Evolutionary conservation across 495 filamentous ascomycete species (phyloP), one percentile per base, ranked within the genome.

Genomic region (Aspergillus funiculosus): DNA sequence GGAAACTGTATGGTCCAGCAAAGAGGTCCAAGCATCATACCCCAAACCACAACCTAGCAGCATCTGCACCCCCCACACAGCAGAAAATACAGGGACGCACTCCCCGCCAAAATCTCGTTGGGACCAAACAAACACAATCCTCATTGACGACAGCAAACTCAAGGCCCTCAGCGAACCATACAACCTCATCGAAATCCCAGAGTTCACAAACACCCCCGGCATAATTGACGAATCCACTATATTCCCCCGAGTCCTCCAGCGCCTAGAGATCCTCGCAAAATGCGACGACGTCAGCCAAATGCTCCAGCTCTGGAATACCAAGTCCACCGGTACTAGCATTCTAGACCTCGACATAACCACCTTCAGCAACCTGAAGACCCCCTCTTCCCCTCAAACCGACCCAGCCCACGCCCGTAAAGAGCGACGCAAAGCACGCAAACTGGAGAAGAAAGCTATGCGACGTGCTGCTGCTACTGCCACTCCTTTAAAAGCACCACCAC

Each of bases 91-190:
- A 13, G 14, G 40, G 41, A 10, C 15, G 13, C 28, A 4, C 15
- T 17, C n/a, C 14, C 13, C 19, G 7, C 7, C 20, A 3, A 29
- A 20, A 14, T 7, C 25, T 0, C 51, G 52, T 20, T 98, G 88
- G 86, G 68, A 75, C 49, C 91, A 95, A 63, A 70, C 66, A n/a
- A 91, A 96, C 60, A 97, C 92, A 0, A 67, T 98, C 22, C 69
- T 98, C 9, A 81, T 97, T 17, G 92, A 98, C 51, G 94, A 97
- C 62, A 83, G 78, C 37, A 58, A 57, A 8, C 66, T 85, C 48
- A 98, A 97, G 69, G 92, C 83, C 2, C 70, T 73, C 39, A 81
- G 76, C 45, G 85, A 98, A 59, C 94, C 94, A 0, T 80, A 75
- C 66, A 98, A 97, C 46, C 76, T 88, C 15, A 62, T 97, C 8